phyloP scores from a whole-genome alignment of 495 filamentous ascomycete species.

The Amphirosellinia nigrospora region DNA sequence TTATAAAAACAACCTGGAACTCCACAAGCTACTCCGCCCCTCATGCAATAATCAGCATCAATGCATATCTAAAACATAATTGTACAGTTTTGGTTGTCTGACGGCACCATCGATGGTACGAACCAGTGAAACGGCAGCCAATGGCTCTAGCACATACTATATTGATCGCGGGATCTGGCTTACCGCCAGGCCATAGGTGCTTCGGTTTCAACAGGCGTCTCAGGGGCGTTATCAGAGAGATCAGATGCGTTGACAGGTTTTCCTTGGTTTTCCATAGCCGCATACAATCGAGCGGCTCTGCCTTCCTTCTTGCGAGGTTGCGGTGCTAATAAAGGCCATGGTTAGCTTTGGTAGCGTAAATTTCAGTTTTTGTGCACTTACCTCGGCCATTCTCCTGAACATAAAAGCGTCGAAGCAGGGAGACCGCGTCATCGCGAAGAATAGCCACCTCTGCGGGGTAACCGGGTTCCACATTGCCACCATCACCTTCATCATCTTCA shows the following conservation, averaged over 20 bases:
- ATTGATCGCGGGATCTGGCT: neutral
- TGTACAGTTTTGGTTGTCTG: constrained; percentile 18
- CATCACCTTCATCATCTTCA: constrained; percentile 45
- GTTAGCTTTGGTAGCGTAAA: constrained; percentile 20
- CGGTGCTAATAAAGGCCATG: constrained; percentile 44
- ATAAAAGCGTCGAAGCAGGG: constrained; percentile 89
- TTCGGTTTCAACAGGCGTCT: constrained; percentile 29
- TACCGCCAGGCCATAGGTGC: constrained; percentile 9
- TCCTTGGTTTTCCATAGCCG: constrained; percentile 45
- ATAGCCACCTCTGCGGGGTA: constrained; percentile 80
- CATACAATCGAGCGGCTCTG: constrained; percentile 53
- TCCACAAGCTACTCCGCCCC: constrained; percentile 6
- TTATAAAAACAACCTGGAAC: constrained; percentile 23
- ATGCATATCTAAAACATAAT: constrained; percentile 24
- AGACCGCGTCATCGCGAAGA: constrained; percentile 86
- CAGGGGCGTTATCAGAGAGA: constrained; percentile 28
- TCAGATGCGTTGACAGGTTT: constrained; percentile 30
- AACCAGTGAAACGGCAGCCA: neutral
- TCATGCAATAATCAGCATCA: constrained; percentile 21
- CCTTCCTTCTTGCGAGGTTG: constrained; percentile 61
- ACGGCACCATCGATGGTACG: neutral
- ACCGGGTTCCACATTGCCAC: constrained; percentile 66
- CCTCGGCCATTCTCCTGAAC: constrained; percentile 94
- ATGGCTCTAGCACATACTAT: constrained; percentile 14
- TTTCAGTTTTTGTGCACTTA: constrained; percentile 39